These are phyloP conservation scores for Chromera velia DNA, from an alignment of 73 alveolate genomes.

Conservation along the genomic window DNA sequence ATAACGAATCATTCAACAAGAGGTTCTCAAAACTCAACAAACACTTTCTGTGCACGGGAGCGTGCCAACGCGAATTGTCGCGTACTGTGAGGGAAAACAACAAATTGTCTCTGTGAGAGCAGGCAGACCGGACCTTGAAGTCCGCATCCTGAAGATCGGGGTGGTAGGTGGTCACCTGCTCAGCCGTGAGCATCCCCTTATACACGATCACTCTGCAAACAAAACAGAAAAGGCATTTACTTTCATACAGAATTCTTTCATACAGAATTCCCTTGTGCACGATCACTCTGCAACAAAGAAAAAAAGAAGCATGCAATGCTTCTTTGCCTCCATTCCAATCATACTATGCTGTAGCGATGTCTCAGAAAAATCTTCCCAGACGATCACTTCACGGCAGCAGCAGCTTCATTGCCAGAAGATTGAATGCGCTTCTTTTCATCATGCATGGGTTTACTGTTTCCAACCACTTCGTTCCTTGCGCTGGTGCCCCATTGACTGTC, in stretches of 20 bases:
- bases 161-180: not conserved
- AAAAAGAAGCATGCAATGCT: not conserved
- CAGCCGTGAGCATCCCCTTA: constrained; percentile 45
- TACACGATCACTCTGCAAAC: constrained; percentile 22
- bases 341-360: not conserved
- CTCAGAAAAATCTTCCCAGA: not conserved
- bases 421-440: too few species aligned
- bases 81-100: not conserved
- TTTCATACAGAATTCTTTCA: too few species aligned
- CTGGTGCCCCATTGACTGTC: not conserved
- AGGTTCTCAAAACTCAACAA: not conserved
- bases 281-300: not conserved
- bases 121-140: not conserved
- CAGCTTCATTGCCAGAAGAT: not conserved
- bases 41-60: too few species aligned
- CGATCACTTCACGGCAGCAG: not conserved
- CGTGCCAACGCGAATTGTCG: not conserved
- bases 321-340: not conserved
- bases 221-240: too few species aligned
- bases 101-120: not conserved
- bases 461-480: not conserved
- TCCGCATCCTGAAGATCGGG: not conserved
- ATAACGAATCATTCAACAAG: not conserved
- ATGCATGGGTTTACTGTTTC: not conserved
- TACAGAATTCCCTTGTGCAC: too few species aligned